A percentile compares a stretch with the other conserved stretches of the same genome.
These are phyloP conservation scores for Trichoderma sp. DNA, from an alignment of 2,329 filamentous ascomycete species.

Conservation along the genomic window DNA sequence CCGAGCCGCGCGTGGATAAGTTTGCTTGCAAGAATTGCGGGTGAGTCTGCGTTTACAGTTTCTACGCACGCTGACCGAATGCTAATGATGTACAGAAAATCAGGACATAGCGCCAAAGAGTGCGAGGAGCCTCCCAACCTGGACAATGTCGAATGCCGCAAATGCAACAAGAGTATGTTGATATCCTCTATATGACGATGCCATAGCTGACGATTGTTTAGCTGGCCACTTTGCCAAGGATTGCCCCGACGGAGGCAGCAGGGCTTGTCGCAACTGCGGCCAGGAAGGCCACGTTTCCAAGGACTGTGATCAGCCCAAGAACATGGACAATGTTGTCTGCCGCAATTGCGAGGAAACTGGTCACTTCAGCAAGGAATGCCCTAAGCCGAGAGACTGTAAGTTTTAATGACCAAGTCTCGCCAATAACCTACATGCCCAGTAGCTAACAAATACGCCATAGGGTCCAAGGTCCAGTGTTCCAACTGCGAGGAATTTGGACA, in stretches of 20 bases:
- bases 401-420: neutral
- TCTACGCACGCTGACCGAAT: neutral
- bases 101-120: slow-evolving; percentile 49
- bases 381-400: slow-evolving; percentile 48
- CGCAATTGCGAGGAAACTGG: slow-evolving; percentile 59
- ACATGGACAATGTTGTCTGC: slow-evolving; percentile 51
- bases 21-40: slow-evolving; percentile 69
- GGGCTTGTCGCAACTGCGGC: slow-evolving; percentile 61
- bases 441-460: slow-evolving; percentile 28
- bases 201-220: slow-evolving; percentile 29
- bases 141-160: slow-evolving; percentile 62
- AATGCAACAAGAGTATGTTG: slow-evolving; percentile 58
- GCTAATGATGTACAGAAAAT: slow-evolving; percentile 35
- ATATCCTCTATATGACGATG: neutral
- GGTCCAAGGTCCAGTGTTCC: slow-evolving; percentile 39
- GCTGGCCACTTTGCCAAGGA: slow-evolving; percentile 61
- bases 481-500: slow-evolving; percentile 40
- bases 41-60: slow-evolving; percentile 30
- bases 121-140: slow-evolving; percentile 60
- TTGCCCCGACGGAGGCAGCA: slow-evolving; percentile 58
- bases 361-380: slow-evolving; percentile 61
- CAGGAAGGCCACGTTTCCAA: slow-evolving; percentile 56
- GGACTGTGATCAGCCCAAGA: slow-evolving; percentile 48
- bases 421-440: neutral
- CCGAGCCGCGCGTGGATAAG: slow-evolving; percentile 58